phyloP scores from a whole-genome alignment of 2,329 filamentous ascomycete species.

The Hypoxylon rubiginosum region DNA sequence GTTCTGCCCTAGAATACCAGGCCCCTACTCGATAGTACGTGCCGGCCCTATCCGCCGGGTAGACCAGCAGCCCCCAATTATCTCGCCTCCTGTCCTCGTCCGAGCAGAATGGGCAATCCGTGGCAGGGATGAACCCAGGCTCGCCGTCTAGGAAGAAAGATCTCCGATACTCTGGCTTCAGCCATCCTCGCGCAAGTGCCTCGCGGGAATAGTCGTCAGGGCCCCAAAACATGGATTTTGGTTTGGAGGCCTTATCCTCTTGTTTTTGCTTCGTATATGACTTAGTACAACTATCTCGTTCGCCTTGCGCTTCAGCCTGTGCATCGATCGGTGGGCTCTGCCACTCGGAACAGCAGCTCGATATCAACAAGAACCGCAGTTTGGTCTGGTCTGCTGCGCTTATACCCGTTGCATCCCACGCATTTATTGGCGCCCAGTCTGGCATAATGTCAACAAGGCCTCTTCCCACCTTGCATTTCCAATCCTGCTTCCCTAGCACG shows the following conservation, averaged over 20 bases:
- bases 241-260: background rate
- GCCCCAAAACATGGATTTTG: background rate
- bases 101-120: background rate
- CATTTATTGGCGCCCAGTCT: background rate
- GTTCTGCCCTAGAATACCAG: slow-evolving; percentile 1
- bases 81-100: slow-evolving; percentile 1
- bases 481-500: background rate
- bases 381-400: background rate
- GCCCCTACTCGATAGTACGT: slow-evolving; percentile 1
- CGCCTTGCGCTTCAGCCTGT: background rate
- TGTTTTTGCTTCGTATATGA: too few species aligned
- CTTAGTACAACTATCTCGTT: background rate
- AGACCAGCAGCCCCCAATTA: background rate
- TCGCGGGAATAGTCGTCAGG: background rate
- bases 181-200: background rate
- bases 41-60: background rate
- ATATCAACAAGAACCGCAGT: background rate
- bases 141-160: background rate
- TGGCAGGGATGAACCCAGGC: background rate
- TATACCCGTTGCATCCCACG: background rate
- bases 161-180: slow-evolving; percentile 1
- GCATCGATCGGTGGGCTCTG: background rate
- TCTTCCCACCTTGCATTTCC: background rate
- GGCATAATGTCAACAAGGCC: background rate
- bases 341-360: slow-evolving; percentile 2